These are phyloP conservation scores for Dictyostelium intermedium DNA, from an alignment of 78 protist species.

Conservation along the genomic window DNA sequence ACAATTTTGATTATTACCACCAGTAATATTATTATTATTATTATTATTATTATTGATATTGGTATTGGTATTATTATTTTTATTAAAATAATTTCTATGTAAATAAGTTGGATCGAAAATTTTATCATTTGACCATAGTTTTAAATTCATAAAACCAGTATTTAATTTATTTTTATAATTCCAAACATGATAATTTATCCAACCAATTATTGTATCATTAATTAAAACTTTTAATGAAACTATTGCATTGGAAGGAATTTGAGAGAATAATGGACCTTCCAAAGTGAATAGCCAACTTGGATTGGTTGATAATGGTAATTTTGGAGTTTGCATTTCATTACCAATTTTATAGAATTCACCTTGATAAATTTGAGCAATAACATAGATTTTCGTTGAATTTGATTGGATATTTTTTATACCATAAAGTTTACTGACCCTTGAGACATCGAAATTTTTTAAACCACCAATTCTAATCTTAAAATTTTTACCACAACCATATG, in stretches of 20 bases:
- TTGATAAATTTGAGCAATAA: constrained; percentile 24
- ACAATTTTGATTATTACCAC: no score
- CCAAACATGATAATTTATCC: constrained; percentile 55
- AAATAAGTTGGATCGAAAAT: not conserved
- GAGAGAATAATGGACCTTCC: constrained; percentile 15
- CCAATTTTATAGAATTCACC: constrained; percentile 20
- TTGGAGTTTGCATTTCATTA: not conserved
- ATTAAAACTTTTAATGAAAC: not conserved
- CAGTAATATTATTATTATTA: not conserved
- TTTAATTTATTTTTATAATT: constrained; percentile 24
- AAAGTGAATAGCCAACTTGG: constrained; percentile 35
- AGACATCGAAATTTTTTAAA: constrained; percentile 24
- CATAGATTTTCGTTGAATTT: not conserved
- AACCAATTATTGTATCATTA: constrained; percentile 4
- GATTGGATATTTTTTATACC: not conserved
- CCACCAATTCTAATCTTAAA: constrained; percentile 36
- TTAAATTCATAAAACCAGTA: not conserved
- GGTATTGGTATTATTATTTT: not conserved
- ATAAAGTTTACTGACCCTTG: not conserved
- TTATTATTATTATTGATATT: not conserved
- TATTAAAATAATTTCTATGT: not conserved
- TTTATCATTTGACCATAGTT: not conserved
- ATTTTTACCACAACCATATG: not conserved
- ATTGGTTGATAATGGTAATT: not conserved
- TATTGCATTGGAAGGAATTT: constrained; percentile 38